phyloP scores from a whole-genome alignment of 1,139 yeast genomes.

The Hansenula sp. region DNA sequence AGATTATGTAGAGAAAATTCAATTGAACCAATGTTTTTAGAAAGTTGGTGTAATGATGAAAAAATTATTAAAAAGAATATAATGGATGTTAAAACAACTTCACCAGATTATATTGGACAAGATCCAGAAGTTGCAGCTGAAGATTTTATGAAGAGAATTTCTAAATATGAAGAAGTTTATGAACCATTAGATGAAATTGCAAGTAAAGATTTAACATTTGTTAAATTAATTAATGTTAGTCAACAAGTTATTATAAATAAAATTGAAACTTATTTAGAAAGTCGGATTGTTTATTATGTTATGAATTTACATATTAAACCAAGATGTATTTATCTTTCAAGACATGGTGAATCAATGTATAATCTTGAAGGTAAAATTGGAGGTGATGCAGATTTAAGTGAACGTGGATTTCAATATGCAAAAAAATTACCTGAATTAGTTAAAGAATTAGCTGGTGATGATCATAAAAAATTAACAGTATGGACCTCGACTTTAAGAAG shows the following conservation, averaged over 20 bases:
- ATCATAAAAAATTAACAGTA: constrained; percentile 73
- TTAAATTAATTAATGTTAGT: constrained; percentile 82
- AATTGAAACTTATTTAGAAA: constrained; percentile 84
- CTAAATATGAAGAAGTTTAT: constrained; percentile 67
- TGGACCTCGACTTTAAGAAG: constrained; percentile 95
- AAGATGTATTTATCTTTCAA: constrained; percentile 83
- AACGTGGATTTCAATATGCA: constrained; percentile 85
- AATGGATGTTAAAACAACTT: constrained; percentile 77
- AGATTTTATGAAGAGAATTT: constrained; percentile 72
- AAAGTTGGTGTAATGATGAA: constrained; percentile 85
- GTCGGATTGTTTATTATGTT: constrained; percentile 90
- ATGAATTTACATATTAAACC: constrained; percentile 95
- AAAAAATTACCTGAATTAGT: constrained; percentile 77
- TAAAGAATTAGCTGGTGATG: constrained; percentile 67
- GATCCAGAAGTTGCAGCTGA: constrained; percentile 68
- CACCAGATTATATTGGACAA: constrained; percentile 78
- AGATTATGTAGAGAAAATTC: constrained; percentile 58
- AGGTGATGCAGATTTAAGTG: constrained; percentile 86
- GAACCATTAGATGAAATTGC: constrained; percentile 57
- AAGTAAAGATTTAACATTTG: constrained; percentile 72
- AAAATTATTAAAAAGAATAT: constrained; percentile 76
- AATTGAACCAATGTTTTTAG: constrained; percentile 88
- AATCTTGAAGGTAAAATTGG: constrained; percentile 94
- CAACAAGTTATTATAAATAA: constrained; percentile 83
- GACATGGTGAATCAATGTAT: constrained; percentile 94